Evolutionary conservation across 257 asterid species (phyloP).

Genomic region (Fraxinus excelsior): DNA sequence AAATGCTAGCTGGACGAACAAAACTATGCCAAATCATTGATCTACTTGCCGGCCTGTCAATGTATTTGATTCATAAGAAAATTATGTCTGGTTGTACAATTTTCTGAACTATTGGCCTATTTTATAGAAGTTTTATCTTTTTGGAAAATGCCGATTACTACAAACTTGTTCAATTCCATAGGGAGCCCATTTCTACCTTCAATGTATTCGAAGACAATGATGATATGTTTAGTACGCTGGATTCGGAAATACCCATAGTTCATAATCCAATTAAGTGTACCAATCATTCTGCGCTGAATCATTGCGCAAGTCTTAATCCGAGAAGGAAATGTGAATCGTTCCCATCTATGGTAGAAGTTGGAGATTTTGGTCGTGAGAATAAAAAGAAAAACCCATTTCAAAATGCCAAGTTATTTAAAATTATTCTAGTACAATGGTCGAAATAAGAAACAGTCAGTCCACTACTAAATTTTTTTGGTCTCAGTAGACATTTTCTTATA

Average conservation of each 20-base stretch:
- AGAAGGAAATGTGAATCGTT: too few relatives aligned
- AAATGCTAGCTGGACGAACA: neutral
- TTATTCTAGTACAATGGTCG: neutral
- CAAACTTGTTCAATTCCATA: neutral
- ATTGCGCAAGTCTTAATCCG: too few relatives aligned
- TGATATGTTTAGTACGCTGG: too few relatives aligned
- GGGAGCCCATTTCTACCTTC: neutral
- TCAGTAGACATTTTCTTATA: too few relatives aligned
- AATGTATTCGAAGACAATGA: neutral
- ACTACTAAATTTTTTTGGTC: too few relatives aligned
- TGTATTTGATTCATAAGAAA: neutral
- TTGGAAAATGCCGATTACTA: too few relatives aligned
- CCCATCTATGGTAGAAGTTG: too few relatives aligned
- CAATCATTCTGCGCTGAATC: too few relatives aligned
- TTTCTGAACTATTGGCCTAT: neutral
- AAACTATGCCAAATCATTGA: neutral
- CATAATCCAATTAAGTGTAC: too few relatives aligned
- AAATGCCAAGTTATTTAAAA: neutral
- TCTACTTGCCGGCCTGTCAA: constrained; percentile 8
- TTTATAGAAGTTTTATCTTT: neutral
- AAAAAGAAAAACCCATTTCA: neutral
- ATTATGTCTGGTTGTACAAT: neutral
- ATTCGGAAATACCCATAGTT: too few relatives aligned
- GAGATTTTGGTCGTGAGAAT: too few relatives aligned
- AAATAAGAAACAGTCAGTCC: neutral